Percentiles rank a stretch among this genome's conserved stretches.
Conservation (phyloP, 2,329 filamentous ascomycete genomes). For the Venturia pyrina region DNA sequence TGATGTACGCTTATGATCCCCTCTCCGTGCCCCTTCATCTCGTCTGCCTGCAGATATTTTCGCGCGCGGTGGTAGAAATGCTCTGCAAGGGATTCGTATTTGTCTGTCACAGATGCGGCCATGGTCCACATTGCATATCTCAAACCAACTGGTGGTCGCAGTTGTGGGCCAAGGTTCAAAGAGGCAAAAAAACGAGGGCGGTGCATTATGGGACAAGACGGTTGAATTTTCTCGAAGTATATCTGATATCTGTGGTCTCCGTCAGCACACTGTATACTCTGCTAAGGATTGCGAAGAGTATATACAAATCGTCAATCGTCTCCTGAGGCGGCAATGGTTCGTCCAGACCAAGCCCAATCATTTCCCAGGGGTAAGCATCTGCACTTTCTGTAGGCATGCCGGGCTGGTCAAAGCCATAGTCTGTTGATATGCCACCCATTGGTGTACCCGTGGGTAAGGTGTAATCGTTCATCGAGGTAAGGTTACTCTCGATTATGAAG, state of each 20-base stretch:
- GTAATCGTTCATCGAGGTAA: background rate
- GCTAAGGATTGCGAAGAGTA: constrained; percentile 10
- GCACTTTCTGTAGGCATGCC: constrained; percentile 8
- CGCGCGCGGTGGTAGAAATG: constrained; percentile 83
- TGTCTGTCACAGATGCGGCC: constrained; percentile 76
- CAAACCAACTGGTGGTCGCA: constrained; percentile 76
- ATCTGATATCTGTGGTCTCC: constrained; percentile 54
- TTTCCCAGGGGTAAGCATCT: constrained; percentile 63
- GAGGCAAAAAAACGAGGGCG: constrained; percentile 77
- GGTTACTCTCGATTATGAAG: constrained; percentile 3
- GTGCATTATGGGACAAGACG: constrained; percentile 80
- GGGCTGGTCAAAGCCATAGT: constrained; percentile 11
- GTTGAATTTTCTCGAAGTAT: constrained; percentile 86
- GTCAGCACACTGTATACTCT: background rate
- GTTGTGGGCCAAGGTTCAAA: constrained; percentile 78
- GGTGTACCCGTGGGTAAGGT: constrained; percentile 1
- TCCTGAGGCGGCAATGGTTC: constrained; percentile 71
- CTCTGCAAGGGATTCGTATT: constrained; percentile 68
- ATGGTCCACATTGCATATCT: constrained; percentile 95
- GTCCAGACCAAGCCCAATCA: constrained; percentile 71
- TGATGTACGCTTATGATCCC: constrained; percentile 77
- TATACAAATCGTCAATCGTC: constrained; percentile 75
- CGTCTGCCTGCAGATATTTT: constrained; percentile 83
- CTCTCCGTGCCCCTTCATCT: constrained; percentile 88
- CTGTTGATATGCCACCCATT: background rate